Base-by-base conservation (phyloP, 2,329 filamentous ascomycete species). In the Epichloe festucae region DNA sequence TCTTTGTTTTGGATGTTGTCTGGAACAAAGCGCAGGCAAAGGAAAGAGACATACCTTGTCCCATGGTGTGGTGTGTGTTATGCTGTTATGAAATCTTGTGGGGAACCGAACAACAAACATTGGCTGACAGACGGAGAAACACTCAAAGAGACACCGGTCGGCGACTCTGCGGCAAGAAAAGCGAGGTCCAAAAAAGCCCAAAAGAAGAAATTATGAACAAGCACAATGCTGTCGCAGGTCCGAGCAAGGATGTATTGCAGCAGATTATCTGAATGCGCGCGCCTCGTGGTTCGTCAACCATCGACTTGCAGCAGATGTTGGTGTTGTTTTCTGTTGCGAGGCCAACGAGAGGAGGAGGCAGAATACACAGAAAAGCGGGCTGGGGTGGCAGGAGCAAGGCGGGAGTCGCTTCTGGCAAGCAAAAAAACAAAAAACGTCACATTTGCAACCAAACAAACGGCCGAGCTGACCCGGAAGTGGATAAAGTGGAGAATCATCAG, bases 281-380 rank as follows among this genome's bases (percentile, higher is more conserved):
- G 58, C 59, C 56, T 63, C 58, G 58, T 57, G 55, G 58, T 60
- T 53, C 50, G 56, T 57, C 57, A 58, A 61, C 48, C 58, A 58
- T 62, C 55, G 53, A 54, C 57, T 52, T 57, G 53, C 54, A 55
- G 58, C 53, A 57, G 62, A 68, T 69, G 65, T 69, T 69, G 65
- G 68, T 60, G 59, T 69, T 69, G 63, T 66, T 65, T 67, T 66
- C 61, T 68, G 67, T 70, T 70, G 68, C 68, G 68, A 69, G 68
- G 68, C 67, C 67, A 70, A 70, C 67, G 65, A 63, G 61, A 59
- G 59, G 62, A 63, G 62, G 62, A 59, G 56, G 60, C 59, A 60
- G 63, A 57, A 58, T 55, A 53, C 62, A 63, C 44, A 51, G n/a
- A 53, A 41, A 51, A 51, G 55, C 53, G 53, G 52, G 52, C 52